phyloP scores from a whole-genome alignment of 2,329 filamentous ascomycete genomes.

The Clarireedia homoeocarpa region DNA sequence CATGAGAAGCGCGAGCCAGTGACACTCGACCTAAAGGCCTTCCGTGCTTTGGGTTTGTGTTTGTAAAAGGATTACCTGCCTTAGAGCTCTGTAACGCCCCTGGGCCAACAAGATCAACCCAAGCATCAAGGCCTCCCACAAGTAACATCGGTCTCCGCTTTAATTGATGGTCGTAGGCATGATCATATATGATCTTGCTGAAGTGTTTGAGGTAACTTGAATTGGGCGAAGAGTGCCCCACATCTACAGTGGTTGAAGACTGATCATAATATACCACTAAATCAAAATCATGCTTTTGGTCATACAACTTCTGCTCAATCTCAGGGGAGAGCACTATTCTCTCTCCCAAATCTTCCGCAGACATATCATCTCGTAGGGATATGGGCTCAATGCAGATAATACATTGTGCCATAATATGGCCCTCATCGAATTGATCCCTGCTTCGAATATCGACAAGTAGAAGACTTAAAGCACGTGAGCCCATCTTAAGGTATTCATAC shows the following conservation, averaged over 20 bases:
- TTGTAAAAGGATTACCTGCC: slow-evolving; percentile 36
- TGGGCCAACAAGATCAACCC: slow-evolving; percentile 71
- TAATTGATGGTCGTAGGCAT: slow-evolving; percentile 71
- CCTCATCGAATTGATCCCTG: slow-evolving; percentile 74
- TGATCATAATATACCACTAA: slow-evolving; percentile 89
- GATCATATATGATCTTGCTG: slow-evolving; percentile 72
- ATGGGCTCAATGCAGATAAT: slow-evolving; percentile 90
- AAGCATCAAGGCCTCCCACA: slow-evolving; percentile 75
- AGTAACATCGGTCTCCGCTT: slow-evolving; percentile 69
- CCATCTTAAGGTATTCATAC: slow-evolving; percentile 56
- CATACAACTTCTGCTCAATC: slow-evolving; percentile 70
- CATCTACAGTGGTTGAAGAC: slow-evolving; percentile 35
- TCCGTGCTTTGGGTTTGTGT: slow-evolving; percentile 31
- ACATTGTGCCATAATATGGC: slow-evolving; percentile 76
- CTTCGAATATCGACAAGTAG: slow-evolving; percentile 80
- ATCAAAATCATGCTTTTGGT: slow-evolving; percentile 67
- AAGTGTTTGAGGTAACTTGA: slow-evolving; percentile 59
- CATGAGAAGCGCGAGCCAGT: slow-evolving; percentile 32
- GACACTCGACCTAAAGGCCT: slow-evolving; percentile 41
- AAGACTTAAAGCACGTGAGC: slow-evolving; percentile 49
- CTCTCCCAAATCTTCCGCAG: slow-evolving; percentile 54
- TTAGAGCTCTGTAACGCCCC: slow-evolving; percentile 42
- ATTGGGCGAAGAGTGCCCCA: slow-evolving; percentile 34
- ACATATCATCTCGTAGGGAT: slow-evolving; percentile 59
- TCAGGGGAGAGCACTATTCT: slow-evolving; percentile 63